Conservation (phyloP, 2,329 filamentous ascomycete genomes). For the Juglanconis oblonga region DNA sequence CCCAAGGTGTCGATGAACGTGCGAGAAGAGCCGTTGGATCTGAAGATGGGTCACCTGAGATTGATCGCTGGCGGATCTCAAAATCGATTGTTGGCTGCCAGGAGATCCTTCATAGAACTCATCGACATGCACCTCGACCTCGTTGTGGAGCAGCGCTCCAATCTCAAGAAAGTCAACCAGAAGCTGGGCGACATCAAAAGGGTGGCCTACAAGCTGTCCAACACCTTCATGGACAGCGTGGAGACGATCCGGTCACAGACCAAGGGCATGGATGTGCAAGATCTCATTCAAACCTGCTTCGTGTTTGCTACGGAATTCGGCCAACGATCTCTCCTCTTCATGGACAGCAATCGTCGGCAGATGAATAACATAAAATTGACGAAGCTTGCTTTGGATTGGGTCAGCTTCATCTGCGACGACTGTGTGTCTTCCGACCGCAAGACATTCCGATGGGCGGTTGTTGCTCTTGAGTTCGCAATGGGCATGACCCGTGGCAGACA, state of each 20-base stretch:
- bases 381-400: constrained; percentile 91
- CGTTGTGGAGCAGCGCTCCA: constrained; percentile 87
- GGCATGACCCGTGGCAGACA: constrained; percentile 92
- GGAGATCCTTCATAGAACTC: constrained; percentile 71
- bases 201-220: constrained; percentile 93
- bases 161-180: constrained; percentile 85
- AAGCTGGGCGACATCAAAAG: constrained; percentile 92
- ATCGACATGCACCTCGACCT: constrained; percentile 84
- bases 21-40: constrained; percentile 74
- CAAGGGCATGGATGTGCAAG: constrained; percentile 80
- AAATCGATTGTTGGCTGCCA: constrained; percentile 72
- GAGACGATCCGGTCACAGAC: constrained; percentile 88
- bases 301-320: constrained; percentile 99
- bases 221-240: constrained; percentile 98
- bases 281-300: constrained; percentile 96
- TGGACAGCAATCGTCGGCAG: constrained; percentile 90
- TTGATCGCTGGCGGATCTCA: constrained; percentile 87
- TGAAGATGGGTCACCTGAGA: constrained; percentile 82
- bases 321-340: constrained; percentile 87
- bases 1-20: constrained; percentile 68
- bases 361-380: constrained; percentile 98
- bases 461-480: constrained; percentile 95
- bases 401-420: constrained; percentile 96
- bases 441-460: constrained; percentile 96
- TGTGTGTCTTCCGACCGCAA: constrained; percentile 91